Percentiles rank a stretch among this genome's conserved stretches.
Evolutionary conservation across 495 filamentous ascomycete genomes (phyloP).

Genomic region (Aspergillus hancockii): DNA sequence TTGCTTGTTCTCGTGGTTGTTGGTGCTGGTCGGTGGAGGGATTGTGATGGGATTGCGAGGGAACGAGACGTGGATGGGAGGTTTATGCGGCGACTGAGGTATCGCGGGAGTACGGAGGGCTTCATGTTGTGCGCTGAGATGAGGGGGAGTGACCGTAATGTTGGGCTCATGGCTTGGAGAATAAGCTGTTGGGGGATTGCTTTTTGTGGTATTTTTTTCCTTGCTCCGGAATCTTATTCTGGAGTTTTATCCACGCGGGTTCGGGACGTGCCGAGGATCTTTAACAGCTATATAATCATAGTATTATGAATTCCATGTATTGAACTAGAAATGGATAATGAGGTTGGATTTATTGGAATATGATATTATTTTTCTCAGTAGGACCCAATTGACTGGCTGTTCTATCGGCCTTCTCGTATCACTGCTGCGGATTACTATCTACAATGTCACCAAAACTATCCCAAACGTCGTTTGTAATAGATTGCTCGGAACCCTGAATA

Average conservation of each 20-base stretch:
- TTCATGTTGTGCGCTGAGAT: slow-evolving; percentile 1
- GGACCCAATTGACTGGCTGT: not conserved
- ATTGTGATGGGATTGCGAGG: not conserved
- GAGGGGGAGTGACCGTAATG: not conserved
- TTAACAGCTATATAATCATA: not conserved
- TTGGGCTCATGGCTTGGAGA: not conserved
- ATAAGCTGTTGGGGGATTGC: not conserved
- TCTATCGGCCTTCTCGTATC: not conserved
- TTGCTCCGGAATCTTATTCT: not conserved
- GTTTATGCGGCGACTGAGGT: not conserved
- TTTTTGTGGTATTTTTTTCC: slow-evolving; percentile 8
- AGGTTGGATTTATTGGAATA: not conserved
- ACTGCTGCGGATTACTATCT: not conserved
- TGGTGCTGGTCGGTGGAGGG: not conserved
- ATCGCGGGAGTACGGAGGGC: not conserved
- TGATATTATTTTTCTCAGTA: not conserved
- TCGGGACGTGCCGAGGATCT: slow-evolving; percentile 2
- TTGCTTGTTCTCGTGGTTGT: slow-evolving; percentile 4
- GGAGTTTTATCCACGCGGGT: not conserved
- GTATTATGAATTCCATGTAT: not conserved
- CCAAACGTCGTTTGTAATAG: not conserved
- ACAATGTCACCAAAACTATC: not conserved
- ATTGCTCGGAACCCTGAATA: slow-evolving; percentile 10
- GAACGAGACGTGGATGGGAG: not conserved
- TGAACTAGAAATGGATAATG: not conserved